Evolutionary conservation across 1,139 yeast species (phyloP).

Genomic region (Hyphopichia khmerensis): DNA sequence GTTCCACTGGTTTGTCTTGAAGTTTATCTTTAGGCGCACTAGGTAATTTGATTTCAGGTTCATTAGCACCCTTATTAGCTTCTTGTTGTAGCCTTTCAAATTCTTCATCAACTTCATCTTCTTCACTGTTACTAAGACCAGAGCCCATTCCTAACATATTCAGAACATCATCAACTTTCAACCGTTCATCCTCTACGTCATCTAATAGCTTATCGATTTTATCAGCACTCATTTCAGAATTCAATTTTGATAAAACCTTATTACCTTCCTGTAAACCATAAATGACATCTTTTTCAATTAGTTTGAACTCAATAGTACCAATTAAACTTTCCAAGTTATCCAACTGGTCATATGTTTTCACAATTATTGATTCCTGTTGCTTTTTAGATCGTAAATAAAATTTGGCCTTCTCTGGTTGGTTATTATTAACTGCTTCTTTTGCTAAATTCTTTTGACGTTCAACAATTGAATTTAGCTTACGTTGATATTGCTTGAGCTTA

Average conservation of each 20-base stretch:
- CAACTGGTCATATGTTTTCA: slow-evolving; percentile 73
- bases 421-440: slow-evolving; percentile 50
- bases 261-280: slow-evolving; percentile 82
- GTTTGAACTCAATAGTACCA: slow-evolving; percentile 80
- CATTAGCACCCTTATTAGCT: slow-evolving; percentile 10
- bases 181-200: slow-evolving; percentile 77
- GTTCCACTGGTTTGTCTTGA: slow-evolving; percentile 6
- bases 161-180: slow-evolving; percentile 69
- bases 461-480: slow-evolving; percentile 54
- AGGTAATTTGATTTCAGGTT: slow-evolving; percentile 14
- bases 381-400: slow-evolving; percentile 73
- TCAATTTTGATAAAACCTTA: slow-evolving; percentile 67
- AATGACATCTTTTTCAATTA: slow-evolving; percentile 81
- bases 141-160: slow-evolving; percentile 43
- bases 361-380: slow-evolving; percentile 70
- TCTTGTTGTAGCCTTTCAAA: slow-evolving; percentile 51
- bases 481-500: slow-evolving; percentile 73
- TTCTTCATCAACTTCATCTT: slow-evolving; percentile 67
- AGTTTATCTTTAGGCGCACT: slow-evolving; percentile 16
- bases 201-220: slow-evolving; percentile 83
- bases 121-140: slow-evolving; percentile 54
- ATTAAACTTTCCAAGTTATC: slow-evolving; percentile 73
- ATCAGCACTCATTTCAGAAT: slow-evolving; percentile 74
- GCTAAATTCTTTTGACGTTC: slow-evolving; percentile 61
- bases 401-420: slow-evolving; percentile 61